phyloP scores from a whole-genome alignment of 164 flowering plant genomes.

The Taxillus chinensis region DNA sequence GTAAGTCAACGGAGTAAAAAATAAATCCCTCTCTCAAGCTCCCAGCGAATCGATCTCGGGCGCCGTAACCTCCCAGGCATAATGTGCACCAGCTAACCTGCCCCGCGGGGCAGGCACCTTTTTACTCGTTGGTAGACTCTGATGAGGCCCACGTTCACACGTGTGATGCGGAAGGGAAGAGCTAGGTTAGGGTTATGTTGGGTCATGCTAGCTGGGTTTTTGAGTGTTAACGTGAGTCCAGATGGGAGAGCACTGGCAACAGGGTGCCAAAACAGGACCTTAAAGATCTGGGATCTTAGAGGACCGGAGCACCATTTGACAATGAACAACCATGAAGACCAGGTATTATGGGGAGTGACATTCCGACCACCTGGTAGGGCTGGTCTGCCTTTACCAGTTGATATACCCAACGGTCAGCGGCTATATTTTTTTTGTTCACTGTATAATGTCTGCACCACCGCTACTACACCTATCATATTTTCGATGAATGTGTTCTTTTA shows the following conservation, averaged over 20 bases:
- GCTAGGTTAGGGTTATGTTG: constrained; percentile 64
- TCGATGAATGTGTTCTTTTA: too few relatives aligned
- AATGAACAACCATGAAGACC: constrained; percentile 77
- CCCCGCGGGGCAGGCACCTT: constrained; percentile 72
- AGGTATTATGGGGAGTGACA: constrained; percentile 92
- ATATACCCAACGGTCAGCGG: too few relatives aligned
- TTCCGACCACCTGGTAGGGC: constrained; percentile 67
- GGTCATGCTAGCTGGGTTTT: constrained; percentile 92
- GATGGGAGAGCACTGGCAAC: constrained; percentile 90
- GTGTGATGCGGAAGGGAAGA: constrained; percentile 84
- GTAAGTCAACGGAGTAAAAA: too few relatives aligned
- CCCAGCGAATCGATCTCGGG: too few relatives aligned
- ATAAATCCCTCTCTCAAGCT: too few relatives aligned
- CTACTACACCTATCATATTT: too few relatives aligned
- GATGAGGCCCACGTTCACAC: constrained; percentile 84
- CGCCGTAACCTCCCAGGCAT: too few relatives aligned
- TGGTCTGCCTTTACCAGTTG: constrained; percentile 18
- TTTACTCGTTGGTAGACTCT: constrained; percentile 73
- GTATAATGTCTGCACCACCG: too few relatives aligned
- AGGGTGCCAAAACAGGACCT: constrained; percentile 86
- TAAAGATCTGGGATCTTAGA: constrained; percentile 81
- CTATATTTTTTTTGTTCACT: too few relatives aligned
- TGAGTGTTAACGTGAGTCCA: constrained; percentile 85
- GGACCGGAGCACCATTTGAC: constrained; percentile 88
- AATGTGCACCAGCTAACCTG: too few relatives aligned